A percentile compares a stretch with the other conserved stretches of the same genome.
These are phyloP conservation scores for Fusarium hostae DNA, from an alignment of 2,329 filamentous ascomycete genomes.

Conservation along the genomic window DNA sequence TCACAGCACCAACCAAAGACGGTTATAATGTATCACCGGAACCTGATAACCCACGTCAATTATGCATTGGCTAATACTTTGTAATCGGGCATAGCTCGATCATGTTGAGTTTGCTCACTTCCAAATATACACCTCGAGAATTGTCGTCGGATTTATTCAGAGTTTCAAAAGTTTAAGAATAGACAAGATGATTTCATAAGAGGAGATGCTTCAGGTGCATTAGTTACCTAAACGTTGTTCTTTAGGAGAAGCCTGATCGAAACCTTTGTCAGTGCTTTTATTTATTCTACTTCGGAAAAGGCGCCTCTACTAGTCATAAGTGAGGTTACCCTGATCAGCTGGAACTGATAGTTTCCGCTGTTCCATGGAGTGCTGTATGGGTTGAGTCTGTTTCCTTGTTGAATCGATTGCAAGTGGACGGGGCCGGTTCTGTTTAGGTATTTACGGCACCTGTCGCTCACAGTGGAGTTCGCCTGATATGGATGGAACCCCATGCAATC, in stretches of 20 bases:
- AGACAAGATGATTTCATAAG: neutral
- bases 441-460: neutral
- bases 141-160: neutral
- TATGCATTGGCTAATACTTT: neutral
- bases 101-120: neutral
- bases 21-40: neutral
- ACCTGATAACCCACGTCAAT: neutral
- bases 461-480: neutral
- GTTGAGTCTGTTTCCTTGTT: slow-evolving; percentile 13
- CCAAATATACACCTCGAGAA: neutral
- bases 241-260: neutral
- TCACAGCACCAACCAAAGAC: slow-evolving; percentile 19
- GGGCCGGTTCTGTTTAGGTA: neutral
- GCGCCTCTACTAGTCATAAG: neutral
- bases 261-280: neutral
- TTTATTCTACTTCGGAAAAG: neutral
- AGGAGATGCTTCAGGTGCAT: neutral
- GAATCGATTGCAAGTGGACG: neutral
- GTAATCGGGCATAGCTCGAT: neutral
- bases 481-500: neutral
- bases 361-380: neutral
- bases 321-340: slow-evolving; percentile 1
- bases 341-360: slow-evolving; percentile 2
- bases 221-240: neutral
- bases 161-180: neutral